phyloP scores from a whole-genome alignment of 2,329 filamentous ascomycete species.

The Parafenestella ontariensis region DNA sequence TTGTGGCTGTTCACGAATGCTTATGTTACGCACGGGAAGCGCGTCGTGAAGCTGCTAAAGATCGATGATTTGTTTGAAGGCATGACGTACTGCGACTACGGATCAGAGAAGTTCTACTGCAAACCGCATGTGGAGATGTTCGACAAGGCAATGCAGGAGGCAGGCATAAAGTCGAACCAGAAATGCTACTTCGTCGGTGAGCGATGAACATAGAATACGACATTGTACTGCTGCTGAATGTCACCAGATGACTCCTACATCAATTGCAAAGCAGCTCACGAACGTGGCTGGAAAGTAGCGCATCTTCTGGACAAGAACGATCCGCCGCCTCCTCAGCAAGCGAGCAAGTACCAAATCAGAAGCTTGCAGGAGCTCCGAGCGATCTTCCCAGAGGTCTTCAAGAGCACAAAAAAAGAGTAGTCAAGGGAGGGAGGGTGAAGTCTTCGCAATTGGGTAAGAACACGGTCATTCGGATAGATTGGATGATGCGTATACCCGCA shows the following conservation, averaged over 20 bases:
- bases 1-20: slow-evolving; percentile 97
- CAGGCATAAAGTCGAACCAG: slow-evolving; percentile 69
- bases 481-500: not conserved
- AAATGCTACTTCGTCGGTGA: slow-evolving; percentile 93
- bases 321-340: slow-evolving; percentile 66
- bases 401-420: slow-evolving; percentile 44
- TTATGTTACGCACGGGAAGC: slow-evolving; percentile 83
- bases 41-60: slow-evolving; percentile 80
- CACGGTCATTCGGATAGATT: not conserved
- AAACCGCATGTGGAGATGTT: slow-evolving; percentile 88
- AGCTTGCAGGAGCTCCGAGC: slow-evolving; percentile 76
- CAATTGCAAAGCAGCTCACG: slow-evolving; percentile 80
- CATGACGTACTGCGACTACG: slow-evolving; percentile 94
- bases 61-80: slow-evolving; percentile 93
- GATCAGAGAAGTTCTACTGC: slow-evolving; percentile 74
- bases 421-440: not conserved
- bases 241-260: slow-evolving; percentile 80
- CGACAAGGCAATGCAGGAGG: slow-evolving; percentile 85
- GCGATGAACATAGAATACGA: slow-evolving; percentile 41
- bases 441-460: not conserved
- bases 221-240: slow-evolving; percentile 10
- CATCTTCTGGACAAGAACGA: slow-evolving; percentile 85
- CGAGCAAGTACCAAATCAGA: slow-evolving; percentile 77
- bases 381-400: slow-evolving; percentile 88
- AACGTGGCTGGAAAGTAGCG: slow-evolving; percentile 83